Evolutionary conservation across 2,329 filamentous ascomycete genomes (phyloP).

Genomic region (Pseudopyricularia cyperi): DNA sequence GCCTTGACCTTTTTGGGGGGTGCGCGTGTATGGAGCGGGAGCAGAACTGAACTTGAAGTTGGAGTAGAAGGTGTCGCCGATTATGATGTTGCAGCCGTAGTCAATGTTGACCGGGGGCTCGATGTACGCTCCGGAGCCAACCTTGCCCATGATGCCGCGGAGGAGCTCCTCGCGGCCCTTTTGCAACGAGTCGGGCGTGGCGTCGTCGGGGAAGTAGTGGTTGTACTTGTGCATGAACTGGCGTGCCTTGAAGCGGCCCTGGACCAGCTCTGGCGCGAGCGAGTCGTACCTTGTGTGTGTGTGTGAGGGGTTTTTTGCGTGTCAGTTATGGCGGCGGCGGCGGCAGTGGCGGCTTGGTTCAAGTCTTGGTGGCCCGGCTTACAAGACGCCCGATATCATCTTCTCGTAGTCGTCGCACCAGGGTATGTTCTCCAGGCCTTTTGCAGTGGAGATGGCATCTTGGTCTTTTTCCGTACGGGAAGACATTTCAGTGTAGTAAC

Average conservation of each 20-base stretch:
- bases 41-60: conserved; percentile 37
- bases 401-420: conserved; percentile 50
- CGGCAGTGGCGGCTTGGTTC: too few species aligned
- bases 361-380: conserved; percentile 9
- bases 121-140: conserved; percentile 40
- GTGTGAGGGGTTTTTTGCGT: not conserved
- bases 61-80: conserved; percentile 51
- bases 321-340: too few species aligned
- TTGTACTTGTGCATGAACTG: conserved; percentile 46
- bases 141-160: conserved; percentile 30
- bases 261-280: conserved; percentile 31
- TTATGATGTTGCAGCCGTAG: conserved; percentile 51
- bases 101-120: conserved; percentile 51
- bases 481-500: not conserved
- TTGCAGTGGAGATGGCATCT: conserved; percentile 17
- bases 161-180: conserved; percentile 32
- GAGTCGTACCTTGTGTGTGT: conserved; percentile 31
- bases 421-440: conserved; percentile 34
- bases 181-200: conserved; percentile 23
- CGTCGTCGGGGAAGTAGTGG: conserved; percentile 40
- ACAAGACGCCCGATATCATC: conserved; percentile 53
- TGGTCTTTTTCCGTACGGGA: not conserved
- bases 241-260: conserved; percentile 39
- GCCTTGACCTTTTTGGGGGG: too few species aligned
- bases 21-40: not conserved